Percentiles rank a stretch among this genome's conserved stretches.
These are phyloP conservation scores for Chytriomyces sp. DNA, from an alignment of 192 early-diverging fungal species.

Conservation along the genomic window DNA sequence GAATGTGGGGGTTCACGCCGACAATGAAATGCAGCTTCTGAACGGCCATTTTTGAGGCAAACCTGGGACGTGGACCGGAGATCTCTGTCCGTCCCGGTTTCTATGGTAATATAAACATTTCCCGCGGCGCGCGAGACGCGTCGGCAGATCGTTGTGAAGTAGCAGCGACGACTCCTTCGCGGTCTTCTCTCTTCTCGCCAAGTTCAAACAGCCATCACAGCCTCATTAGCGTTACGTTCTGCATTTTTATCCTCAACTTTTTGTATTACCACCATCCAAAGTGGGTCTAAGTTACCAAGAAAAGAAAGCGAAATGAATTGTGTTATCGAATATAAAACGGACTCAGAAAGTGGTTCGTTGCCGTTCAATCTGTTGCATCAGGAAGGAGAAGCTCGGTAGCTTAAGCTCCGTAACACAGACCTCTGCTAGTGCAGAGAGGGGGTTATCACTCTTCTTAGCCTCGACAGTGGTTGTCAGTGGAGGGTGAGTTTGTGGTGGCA, in stretches of 20 bases:
- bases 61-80: not conserved
- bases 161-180: conserved; percentile 35
- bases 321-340: not conserved
- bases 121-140: conserved; percentile 85
- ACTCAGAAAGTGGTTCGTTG: not conserved
- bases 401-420: not conserved
- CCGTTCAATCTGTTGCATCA: not conserved
- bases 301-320: not conserved
- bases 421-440: not conserved
- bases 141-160: conserved; percentile 74
- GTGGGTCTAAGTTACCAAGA: not conserved
- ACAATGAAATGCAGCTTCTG: conserved; percentile 95
- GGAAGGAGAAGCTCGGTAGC: not conserved
- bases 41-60: conserved; percentile 53
- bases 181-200: conserved; percentile 59
- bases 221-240: conserved; percentile 69
- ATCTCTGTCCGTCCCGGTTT: not conserved
- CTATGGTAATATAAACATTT: conserved; percentile 36
- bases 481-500: not conserved
- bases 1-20: conserved; percentile 92
- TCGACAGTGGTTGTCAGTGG: not conserved
- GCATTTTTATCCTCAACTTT: conserved; percentile 4
- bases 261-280: not conserved
- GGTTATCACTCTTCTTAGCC: not conserved
- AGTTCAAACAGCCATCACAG: conserved; percentile 75